Evolutionary conservation across 1,139 yeast genomes (phyloP), one percentile per base, ranked within the genome.

Genomic region (Diutina siamensis): DNA sequence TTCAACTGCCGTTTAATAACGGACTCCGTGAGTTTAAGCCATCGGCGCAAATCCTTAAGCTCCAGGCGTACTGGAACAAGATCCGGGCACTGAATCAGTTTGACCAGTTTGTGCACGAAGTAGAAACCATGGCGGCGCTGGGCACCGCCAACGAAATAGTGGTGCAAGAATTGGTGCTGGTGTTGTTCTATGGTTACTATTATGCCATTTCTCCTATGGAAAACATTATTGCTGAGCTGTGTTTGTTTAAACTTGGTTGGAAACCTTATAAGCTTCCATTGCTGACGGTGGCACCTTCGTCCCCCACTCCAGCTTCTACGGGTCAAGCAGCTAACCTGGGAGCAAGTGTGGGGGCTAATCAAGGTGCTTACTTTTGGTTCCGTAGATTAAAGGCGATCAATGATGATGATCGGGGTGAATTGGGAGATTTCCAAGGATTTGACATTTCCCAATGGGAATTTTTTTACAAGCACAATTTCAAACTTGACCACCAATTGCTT

Each of bases 141-240:
- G 32, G 32, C 2, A 53, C 55, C 45, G 55, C 51, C 52, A 47
- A 64, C 46, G 64, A 60, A 15, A 52, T 52, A 36, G 48, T 60
- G 35, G 57, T 64, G 41, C 63, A 66, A 42, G 71, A 69, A 53
- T 54, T 69, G 48, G 65, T 70, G 15, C 65, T 71, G 47, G 76
- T 76, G 2, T 62, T 79, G 45, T 80, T 80, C 53, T 80, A 69
- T 57, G 84, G 82, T 3, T 76, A 65, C 54, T 80, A 78, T 53
- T 78, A 69, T 56, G 80, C 32, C 1, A 25, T 25, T 55, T 44
- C 51, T 44, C 50, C 57, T 45, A 47, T 58, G 35, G 62, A 60
- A 46, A 57, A 69, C 52, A 58, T 68, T 49, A 63, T 70, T 34
- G 75, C 76, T 2, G 76, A 71, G 54, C 55, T 62, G 2, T 62